Base-by-base conservation (phyloP, 441 rosid genomes). In the Geranium incanum region DNA sequence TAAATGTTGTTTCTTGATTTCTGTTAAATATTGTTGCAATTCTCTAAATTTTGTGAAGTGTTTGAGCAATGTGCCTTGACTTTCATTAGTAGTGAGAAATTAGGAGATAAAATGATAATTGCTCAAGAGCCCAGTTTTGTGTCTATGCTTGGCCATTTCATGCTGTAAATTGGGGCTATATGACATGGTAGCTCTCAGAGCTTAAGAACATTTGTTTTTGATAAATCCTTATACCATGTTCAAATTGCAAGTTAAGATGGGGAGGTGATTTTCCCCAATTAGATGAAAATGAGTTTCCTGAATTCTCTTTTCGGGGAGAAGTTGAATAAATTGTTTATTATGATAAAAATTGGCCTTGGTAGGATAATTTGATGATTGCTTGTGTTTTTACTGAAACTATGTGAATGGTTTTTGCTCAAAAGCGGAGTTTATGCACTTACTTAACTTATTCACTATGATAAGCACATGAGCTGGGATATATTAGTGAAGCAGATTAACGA, bases 1-100 rank as follows among this genome's bases (percentile, higher is more conserved):
- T 90, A 78, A 33, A 28, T 5, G 50, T 36, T 66, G 3, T 65
- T 13, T 13, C 13, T 11, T 60, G 13, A 19, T 23, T 60, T 23
- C 28, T 50, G 5, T 50, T 50, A 13, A 5, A 39, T 39, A 39
- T 5, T 39, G 6, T 39, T 39, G 43, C 8, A 39, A 39, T 7
- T 39, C 43, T 39, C 7, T 39, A 0, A 39, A 5, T 39, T 39
- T 39, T 39, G 8, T 50, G 0, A 50, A 13, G 1, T 50, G 59
- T 50, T 50, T 45, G 52, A 45, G 59, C 18, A 50, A 50, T 50
- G 59, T 43, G 11, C 12, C 33, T 41, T 6, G 0, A 7, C 48
- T 41, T 41, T 9, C 11, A 41, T 41, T 41, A 6, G 11, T 41
- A 41, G 48, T 41, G 48, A 41, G 48, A 41, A 41, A 6, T 41